A percentile compares a stretch with the other conserved stretches of the same genome.
Evolutionary conservation across 2,329 filamentous ascomycete species (phyloP).

Genomic region (Talaromyces marneffei): DNA sequence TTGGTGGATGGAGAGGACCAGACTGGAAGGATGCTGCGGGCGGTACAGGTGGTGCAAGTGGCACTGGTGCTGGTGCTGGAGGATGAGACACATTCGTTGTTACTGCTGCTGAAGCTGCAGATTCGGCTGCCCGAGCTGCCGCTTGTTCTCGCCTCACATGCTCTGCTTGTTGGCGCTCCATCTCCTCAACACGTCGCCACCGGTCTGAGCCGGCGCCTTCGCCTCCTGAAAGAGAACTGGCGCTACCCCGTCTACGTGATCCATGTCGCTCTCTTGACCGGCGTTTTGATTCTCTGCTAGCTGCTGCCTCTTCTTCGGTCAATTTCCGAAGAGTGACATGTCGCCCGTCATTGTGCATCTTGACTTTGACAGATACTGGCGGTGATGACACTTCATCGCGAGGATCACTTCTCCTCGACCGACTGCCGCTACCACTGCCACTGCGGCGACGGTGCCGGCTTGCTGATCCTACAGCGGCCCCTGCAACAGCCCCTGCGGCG

Average conservation of each 20-base stretch:
- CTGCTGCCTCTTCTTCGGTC: constrained; percentile 57
- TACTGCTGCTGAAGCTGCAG: constrained; percentile 20
- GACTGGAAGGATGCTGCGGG: constrained; percentile 18
- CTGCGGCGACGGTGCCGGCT: constrained; percentile 27
- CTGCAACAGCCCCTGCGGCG: constrained; percentile 27
- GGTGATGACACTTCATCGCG: constrained; percentile 48
- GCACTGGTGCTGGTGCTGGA: neutral
- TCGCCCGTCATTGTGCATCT: constrained; percentile 59
- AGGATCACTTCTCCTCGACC: constrained; percentile 26
- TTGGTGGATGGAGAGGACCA: constrained; percentile 20
- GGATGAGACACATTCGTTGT: constrained; percentile 12
- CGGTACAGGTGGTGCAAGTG: constrained; percentile 13
- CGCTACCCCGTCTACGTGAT: constrained; percentile 38
- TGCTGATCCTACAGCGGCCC: constrained; percentile 28
- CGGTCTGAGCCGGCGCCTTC: constrained; percentile 35
- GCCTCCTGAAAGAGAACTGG: constrained; percentile 38
- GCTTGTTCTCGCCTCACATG: constrained; percentile 37
- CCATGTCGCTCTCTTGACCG: constrained; percentile 41
- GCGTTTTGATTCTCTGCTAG: constrained; percentile 51
- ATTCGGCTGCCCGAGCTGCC: constrained; percentile 25
- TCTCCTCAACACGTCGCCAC: constrained; percentile 46
- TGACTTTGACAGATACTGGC: constrained; percentile 60
- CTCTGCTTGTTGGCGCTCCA: constrained; percentile 44
- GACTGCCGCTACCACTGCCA: constrained; percentile 16
- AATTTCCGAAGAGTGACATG: constrained; percentile 58